Conservation (phyloP, 192 early-diverging fungal species). For the Podila epigama region DNA sequence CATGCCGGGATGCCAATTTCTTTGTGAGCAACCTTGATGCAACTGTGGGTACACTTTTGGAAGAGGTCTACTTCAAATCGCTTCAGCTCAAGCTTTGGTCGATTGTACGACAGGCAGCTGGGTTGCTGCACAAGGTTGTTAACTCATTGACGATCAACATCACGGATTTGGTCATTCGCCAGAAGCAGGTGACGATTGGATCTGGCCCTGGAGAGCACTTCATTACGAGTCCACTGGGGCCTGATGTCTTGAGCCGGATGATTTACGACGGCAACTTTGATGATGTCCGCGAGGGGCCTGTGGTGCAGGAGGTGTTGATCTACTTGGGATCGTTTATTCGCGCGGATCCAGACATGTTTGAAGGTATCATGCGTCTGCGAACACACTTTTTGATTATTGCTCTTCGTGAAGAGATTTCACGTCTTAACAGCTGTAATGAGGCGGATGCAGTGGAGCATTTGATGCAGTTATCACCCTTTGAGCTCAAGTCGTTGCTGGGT, state of each 20-base stretch:
- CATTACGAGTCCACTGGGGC: conserved; percentile 75
- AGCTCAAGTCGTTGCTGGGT: conserved; percentile 76
- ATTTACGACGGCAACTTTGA: conserved; percentile 71
- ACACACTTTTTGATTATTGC: conserved; percentile 88
- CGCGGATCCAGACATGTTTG: conserved; percentile 71
- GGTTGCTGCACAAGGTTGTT: conserved; percentile 76
- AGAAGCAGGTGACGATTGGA: conserved; percentile 81
- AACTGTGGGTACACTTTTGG: conserved; percentile 68
- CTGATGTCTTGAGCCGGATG: conserved; percentile 69
- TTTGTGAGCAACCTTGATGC: conserved; percentile 60
- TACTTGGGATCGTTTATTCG: conserved; percentile 80
- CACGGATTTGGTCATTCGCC: conserved; percentile 79
- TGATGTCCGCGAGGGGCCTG: conserved; percentile 83
- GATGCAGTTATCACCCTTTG: conserved; percentile 84
- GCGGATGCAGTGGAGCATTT: conserved; percentile 81
- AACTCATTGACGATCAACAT: conserved; percentile 81
- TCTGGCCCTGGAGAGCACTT: conserved; percentile 70
- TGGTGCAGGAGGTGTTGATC: conserved; percentile 86
- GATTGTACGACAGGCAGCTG: conserved; percentile 84
- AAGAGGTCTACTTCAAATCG: conserved; percentile 86
- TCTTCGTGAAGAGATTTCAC: conserved; percentile 83
- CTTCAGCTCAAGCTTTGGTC: conserved; percentile 77
- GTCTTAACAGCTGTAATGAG: conserved; percentile 76
- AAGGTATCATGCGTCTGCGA: conserved; percentile 83
- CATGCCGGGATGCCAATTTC: conserved; percentile 69